phyloP scores from a whole-genome alignment of 2,329 filamentous ascomycete species.

The Ophiostoma tasmaniense region DNA sequence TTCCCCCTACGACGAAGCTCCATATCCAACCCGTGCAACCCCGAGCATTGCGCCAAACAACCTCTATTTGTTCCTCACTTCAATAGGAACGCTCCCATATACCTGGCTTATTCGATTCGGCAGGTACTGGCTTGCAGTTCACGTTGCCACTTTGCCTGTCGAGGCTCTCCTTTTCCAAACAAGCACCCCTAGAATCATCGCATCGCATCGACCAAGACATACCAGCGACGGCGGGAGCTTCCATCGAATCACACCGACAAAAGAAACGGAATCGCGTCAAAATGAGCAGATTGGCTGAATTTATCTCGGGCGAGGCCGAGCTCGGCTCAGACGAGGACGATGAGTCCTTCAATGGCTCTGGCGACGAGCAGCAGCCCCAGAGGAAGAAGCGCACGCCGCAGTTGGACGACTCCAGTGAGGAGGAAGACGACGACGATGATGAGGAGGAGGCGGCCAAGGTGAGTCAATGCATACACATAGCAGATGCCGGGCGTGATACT shows the following conservation, averaged over 20 bases:
- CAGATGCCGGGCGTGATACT: conserved; percentile 10
- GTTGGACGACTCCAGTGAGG: conserved; percentile 82
- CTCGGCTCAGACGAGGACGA: conserved; percentile 81
- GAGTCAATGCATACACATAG: conserved; percentile 16
- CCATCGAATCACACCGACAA: neutral
- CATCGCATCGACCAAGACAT: neutral
- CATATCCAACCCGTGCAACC: conserved; percentile 6
- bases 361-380: conserved; percentile 57
- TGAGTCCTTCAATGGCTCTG: conserved; percentile 72
- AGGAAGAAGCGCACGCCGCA: conserved; percentile 35
- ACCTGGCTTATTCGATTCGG: neutral
- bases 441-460: conserved; percentile 75
- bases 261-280: conserved; percentile 24
- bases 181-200: neutral
- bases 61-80: neutral
- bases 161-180: conserved; percentile 1
- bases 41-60: conserved; percentile 9
- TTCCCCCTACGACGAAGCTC: conserved; percentile 9
- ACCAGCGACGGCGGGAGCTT: neutral
- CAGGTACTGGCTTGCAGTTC: conserved; percentile 1
- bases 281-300: conserved; percentile 62
- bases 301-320: conserved; percentile 80
- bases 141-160: neutral
- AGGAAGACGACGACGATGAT: conserved; percentile 87
- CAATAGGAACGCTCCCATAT: neutral